Evolutionary conservation across 345 rosid species (phyloP).

Genomic region (Eucalyptus shirleyi): DNA sequence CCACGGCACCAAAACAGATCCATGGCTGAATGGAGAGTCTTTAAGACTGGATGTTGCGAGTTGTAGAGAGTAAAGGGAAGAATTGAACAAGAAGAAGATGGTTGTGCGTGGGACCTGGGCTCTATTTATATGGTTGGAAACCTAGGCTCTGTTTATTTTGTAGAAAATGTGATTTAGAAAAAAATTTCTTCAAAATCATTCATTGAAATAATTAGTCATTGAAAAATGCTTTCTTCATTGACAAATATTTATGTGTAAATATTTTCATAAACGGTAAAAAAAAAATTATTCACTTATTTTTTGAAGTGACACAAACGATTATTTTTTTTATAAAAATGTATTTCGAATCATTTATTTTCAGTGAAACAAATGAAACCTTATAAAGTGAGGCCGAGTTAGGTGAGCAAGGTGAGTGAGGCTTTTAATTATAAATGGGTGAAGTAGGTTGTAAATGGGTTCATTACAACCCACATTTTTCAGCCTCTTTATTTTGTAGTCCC

Average conservation of each 20-base stretch:
- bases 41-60: neutral
- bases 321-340: too few species aligned
- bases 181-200: too few species aligned
- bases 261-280: too few species aligned
- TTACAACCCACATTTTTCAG: neutral
- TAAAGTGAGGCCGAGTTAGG: neutral
- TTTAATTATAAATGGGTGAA: neutral
- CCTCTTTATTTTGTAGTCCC: neutral
- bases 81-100: neutral
- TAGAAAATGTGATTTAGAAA: too few species aligned
- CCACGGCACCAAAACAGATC: neutral
- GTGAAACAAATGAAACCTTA: neutral
- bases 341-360: too few species aligned
- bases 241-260: too few species aligned
- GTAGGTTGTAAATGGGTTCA: neutral
- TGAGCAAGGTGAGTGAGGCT: neutral
- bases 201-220: too few species aligned
- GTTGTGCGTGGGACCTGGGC: neutral
- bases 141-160: too few species aligned
- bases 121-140: too few species aligned
- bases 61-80: neutral
- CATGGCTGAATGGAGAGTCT: neutral
- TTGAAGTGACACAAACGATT: neutral
- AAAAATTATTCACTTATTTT: too few species aligned
- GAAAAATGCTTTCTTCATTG: neutral